A percentile compares a stretch with the other conserved stretches of the same genome.
These are phyloP conservation scores for Thermothielavioides terrestris DNA, from an alignment of 495 filamentous ascomycete species.

Conservation along the genomic window DNA sequence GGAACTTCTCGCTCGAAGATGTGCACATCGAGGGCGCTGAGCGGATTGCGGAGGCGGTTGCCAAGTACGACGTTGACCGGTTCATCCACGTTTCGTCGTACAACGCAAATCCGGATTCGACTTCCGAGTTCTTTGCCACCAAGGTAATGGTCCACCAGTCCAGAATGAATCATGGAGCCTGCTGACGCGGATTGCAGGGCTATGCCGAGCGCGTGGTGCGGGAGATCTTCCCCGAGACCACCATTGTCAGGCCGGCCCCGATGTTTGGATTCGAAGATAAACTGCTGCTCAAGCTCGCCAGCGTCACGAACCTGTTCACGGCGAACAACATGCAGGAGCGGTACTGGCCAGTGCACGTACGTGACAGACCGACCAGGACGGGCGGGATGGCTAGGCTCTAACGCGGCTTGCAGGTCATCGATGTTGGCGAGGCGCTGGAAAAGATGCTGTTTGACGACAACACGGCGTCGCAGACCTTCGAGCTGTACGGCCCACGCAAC, in stretches of 20 bases:
- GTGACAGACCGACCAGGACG: conserved; percentile 22
- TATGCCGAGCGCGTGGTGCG: conserved; percentile 76
- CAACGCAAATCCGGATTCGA: conserved; percentile 73
- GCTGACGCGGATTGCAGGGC: conserved; percentile 41
- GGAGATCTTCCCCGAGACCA: conserved; percentile 93
- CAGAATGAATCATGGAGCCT: neutral
- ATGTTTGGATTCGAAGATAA: conserved; percentile 93
- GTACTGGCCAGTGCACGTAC: conserved; percentile 85
- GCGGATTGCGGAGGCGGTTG: conserved; percentile 89
- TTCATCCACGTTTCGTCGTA: conserved; percentile 96
- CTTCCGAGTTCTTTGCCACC: conserved; percentile 79
- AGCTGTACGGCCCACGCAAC: conserved; percentile 89
- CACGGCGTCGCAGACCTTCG: conserved; percentile 83
- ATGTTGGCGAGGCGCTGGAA: conserved; percentile 83
- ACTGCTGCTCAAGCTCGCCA: conserved; percentile 77
- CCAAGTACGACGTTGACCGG: conserved; percentile 96
- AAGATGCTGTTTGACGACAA: conserved; percentile 80
- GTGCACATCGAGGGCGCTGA: conserved; percentile 92
- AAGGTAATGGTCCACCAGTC: conserved; percentile 48
- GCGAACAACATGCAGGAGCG: conserved; percentile 88
- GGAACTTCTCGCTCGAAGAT: conserved; percentile 89
- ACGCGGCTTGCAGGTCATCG: conserved; percentile 53
- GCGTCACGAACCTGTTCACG: conserved; percentile 69
- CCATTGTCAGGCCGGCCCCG: conserved; percentile 89
- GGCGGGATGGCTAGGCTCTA: conserved; percentile 1